A percentile compares a stretch with the other conserved stretches of the same genome.
Evolutionary conservation across 2,329 filamentous ascomycete species (phyloP).

Genomic region (Stachybotrys echinatus): DNA sequence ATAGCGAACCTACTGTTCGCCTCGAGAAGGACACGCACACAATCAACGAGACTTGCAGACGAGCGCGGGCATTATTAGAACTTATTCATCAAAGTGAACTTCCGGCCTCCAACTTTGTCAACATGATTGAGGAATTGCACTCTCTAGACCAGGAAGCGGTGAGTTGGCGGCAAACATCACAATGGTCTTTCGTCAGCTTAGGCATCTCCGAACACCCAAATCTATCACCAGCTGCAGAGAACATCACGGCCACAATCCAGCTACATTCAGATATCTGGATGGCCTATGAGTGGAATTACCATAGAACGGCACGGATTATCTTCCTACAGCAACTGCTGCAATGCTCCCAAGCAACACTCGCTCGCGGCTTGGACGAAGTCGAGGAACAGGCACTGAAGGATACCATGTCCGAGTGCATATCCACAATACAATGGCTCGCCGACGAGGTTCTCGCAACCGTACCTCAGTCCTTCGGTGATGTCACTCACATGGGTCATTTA

Average conservation of each 20-base stretch:
- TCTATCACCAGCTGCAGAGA: slow-evolving; percentile 4
- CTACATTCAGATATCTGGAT: slow-evolving; percentile 33
- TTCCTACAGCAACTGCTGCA: slow-evolving; percentile 26
- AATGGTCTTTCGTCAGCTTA: slow-evolving; percentile 23
- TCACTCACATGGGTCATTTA: slow-evolving; percentile 18
- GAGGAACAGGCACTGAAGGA: background rate
- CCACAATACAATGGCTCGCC: slow-evolving; percentile 20
- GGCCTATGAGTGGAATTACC: slow-evolving; percentile 36
- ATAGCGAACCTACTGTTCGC: slow-evolving; percentile 14
- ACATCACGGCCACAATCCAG: slow-evolving; percentile 16
- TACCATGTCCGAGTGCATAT: slow-evolving; percentile 4
- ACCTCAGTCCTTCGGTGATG: slow-evolving; percentile 29
- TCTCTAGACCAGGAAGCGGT: slow-evolving; percentile 21
- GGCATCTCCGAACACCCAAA: slow-evolving; percentile 12
- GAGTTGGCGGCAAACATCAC: slow-evolving; percentile 22
- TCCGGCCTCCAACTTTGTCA: slow-evolving; percentile 7
- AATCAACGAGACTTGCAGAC: slow-evolving; percentile 22
- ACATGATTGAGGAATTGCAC: slow-evolving; percentile 22
- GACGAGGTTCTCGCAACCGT: slow-evolving; percentile 29
- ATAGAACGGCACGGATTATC: slow-evolving; percentile 29
- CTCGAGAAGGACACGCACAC: slow-evolving; percentile 20
- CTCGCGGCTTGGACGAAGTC: background rate
- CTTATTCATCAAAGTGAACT: slow-evolving; percentile 3
- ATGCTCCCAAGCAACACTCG: slow-evolving; percentile 9
- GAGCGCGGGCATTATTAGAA: slow-evolving; percentile 19